Conservation (phyloP, 176 grass and related monocot genomes). For the Eleusine coracana region DNA sequence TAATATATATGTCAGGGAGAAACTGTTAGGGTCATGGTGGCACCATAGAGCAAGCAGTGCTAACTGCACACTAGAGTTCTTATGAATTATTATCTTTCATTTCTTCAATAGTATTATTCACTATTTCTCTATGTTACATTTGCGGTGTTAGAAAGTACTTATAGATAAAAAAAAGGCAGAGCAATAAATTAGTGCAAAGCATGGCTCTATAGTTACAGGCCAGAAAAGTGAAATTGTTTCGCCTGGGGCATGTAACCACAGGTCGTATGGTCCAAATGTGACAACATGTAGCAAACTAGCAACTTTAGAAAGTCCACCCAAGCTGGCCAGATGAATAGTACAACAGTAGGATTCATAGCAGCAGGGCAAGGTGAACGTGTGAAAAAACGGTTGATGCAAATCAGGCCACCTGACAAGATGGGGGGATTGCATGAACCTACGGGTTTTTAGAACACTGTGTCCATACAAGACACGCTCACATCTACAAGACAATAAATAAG, state of each 20-base stretch:
- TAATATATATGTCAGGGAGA: conserved; percentile 21
- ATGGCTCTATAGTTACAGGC: not conserved
- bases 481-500: not conserved
- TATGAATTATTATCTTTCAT: conserved; percentile 9
- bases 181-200: not conserved
- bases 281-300: not conserved
- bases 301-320: not conserved
- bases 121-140: conserved; percentile 8
- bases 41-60: conserved; percentile 5
- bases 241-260: not conserved
- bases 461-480: not conserved
- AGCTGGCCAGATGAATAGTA: not conserved
- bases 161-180: conserved; percentile 11
- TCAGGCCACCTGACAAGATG: not conserved
- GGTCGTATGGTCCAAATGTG: not conserved
- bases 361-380: not conserved
- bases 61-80: not conserved
- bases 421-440: not conserved
- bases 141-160: not conserved
- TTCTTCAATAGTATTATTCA: not conserved
- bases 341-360: not conserved
- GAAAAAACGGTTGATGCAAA: not conserved
- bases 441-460: not conserved
- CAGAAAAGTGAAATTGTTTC: not conserved
- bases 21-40: not conserved